These are phyloP conservation scores for Emericellopsis terricola DNA, from an alignment of 495 filamentous ascomycete genomes.

Conservation along the genomic window DNA sequence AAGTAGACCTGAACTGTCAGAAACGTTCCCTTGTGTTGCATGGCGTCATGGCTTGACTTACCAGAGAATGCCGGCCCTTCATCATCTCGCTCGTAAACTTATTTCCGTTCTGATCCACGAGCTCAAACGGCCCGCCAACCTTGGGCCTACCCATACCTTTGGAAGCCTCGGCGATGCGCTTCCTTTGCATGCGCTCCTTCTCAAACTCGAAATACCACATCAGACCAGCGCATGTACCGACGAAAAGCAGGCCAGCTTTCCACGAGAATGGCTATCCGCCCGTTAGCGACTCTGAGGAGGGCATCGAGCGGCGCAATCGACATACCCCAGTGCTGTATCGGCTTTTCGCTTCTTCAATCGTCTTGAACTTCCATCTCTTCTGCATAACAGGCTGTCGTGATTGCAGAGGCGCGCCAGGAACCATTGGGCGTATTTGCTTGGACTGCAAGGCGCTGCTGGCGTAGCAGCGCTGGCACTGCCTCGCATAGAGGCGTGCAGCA, in stretches of 20 bases:
- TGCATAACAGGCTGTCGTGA: conserved; percentile 14
- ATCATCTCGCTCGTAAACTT: conserved; percentile 58
- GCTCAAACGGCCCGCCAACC: conserved; percentile 70
- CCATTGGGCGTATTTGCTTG: conserved; percentile 2
- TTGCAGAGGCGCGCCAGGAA: neutral
- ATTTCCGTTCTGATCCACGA: conserved; percentile 68
- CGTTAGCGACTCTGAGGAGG: neutral
- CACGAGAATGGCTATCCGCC: conserved; percentile 61
- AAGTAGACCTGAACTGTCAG: conserved; percentile 71
- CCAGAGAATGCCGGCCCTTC: conserved; percentile 70
- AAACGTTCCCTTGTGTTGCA: too few relatives aligned
- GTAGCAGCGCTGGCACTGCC: conserved; percentile 11
- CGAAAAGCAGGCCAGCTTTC: conserved; percentile 75
- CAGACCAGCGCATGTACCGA: conserved; percentile 56
- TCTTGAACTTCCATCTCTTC: conserved; percentile 23
- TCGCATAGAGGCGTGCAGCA: conserved; percentile 6
- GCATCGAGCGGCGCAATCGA: neutral
- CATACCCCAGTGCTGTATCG: conserved; percentile 32
- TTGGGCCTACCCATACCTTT: conserved; percentile 89
- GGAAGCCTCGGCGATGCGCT: conserved; percentile 69
- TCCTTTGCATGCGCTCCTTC: conserved; percentile 72
- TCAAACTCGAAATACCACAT: conserved; percentile 81
- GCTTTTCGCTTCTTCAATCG: conserved; percentile 34
- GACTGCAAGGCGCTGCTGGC: conserved; percentile 5
- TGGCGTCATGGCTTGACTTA: conserved; percentile 11